Conservation (phyloP, 441 rosid genomes). For the Erodium chrysanthum region DNA sequence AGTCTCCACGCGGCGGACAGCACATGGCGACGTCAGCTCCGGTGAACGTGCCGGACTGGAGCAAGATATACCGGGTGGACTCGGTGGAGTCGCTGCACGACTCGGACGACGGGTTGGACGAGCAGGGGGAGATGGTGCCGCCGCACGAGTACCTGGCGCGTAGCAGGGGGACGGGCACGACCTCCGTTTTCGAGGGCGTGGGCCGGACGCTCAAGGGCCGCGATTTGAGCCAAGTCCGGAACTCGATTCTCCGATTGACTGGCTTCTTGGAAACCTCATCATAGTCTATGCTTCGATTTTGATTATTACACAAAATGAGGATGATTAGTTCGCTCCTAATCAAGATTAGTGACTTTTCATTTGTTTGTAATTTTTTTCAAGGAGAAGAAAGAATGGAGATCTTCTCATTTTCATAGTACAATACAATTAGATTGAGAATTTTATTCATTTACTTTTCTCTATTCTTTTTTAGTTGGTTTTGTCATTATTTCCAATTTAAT, state of each 20-base stretch:
- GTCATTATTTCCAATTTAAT: too few species aligned
- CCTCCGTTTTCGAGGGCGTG: slow-evolving; percentile 4
- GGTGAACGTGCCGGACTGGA: slow-evolving; percentile 80
- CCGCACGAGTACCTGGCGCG: slow-evolving; percentile 23
- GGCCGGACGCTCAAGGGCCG: slow-evolving; percentile 83
- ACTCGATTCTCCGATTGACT: slow-evolving; percentile 69
- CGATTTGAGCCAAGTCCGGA: slow-evolving; percentile 60
- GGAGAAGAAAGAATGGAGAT: too few species aligned
- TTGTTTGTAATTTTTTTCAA: too few species aligned
- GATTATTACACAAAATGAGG: neutral
- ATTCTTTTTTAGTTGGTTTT: too few species aligned
- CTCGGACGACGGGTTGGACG: slow-evolving; percentile 44
- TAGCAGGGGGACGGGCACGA: too few species aligned
- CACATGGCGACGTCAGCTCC: slow-evolving; percentile 79
- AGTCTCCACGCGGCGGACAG: neutral
- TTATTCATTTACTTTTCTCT: too few species aligned
- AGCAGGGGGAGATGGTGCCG: slow-evolving; percentile 58
- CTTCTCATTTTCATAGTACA: too few species aligned
- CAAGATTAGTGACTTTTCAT: too few species aligned
- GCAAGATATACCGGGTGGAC: slow-evolving; percentile 61
- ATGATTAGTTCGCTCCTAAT: too few species aligned
- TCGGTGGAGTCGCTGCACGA: slow-evolving; percentile 36
- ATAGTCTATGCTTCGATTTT: neutral
- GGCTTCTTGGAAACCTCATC: slow-evolving; percentile 60
- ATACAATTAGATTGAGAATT: too few species aligned